These are phyloP conservation scores for Colletotrichum sp. DNA, from an alignment of 2,329 filamentous ascomycete species.

Conservation along the genomic window DNA sequence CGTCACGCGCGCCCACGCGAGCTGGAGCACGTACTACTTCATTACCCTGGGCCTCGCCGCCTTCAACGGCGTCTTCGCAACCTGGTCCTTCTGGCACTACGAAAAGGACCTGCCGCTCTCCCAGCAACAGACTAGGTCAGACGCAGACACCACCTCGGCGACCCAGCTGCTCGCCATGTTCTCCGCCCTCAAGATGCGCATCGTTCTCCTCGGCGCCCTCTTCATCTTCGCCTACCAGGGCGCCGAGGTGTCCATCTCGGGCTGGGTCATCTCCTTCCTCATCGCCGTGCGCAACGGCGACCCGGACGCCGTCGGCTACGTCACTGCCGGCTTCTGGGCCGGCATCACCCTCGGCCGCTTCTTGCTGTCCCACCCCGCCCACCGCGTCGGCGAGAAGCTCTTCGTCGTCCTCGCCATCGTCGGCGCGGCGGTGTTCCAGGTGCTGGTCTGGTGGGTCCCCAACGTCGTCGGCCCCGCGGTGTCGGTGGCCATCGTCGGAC, in stretches of 20 bases:
- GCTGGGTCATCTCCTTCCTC: constrained; percentile 85
- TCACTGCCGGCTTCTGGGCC: constrained; percentile 74
- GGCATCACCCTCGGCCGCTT: constrained; percentile 82
- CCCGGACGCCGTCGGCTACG: constrained; percentile 77
- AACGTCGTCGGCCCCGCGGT: constrained; percentile 76
- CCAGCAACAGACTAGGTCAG: constrained; percentile 23
- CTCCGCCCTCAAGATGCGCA: constrained; percentile 53
- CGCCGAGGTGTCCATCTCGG: constrained; percentile 81
- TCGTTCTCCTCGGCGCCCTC: constrained; percentile 75
- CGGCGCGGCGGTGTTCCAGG: constrained; percentile 70
- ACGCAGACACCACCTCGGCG: constrained; percentile 21
- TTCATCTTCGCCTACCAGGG: constrained; percentile 91
- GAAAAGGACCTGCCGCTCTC: constrained; percentile 58
- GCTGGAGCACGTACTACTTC: constrained; percentile 78
- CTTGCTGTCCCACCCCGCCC: constrained; percentile 69
- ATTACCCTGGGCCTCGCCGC: constrained; percentile 65
- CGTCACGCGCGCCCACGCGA: constrained; percentile 59
- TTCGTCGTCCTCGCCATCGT: constrained; percentile 69
- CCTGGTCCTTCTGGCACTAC: constrained; percentile 74
- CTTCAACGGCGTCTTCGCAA: constrained; percentile 60
- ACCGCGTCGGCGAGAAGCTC: constrained; percentile 71
- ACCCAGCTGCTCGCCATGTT: constrained; percentile 47
- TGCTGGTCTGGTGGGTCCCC: constrained; percentile 81
- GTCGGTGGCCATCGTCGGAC: constrained; percentile 71
- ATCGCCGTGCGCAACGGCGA: constrained; percentile 75